Evolutionary conservation across 495 filamentous ascomycete genomes (phyloP).

Genomic region (Neurospora sp.): DNA sequence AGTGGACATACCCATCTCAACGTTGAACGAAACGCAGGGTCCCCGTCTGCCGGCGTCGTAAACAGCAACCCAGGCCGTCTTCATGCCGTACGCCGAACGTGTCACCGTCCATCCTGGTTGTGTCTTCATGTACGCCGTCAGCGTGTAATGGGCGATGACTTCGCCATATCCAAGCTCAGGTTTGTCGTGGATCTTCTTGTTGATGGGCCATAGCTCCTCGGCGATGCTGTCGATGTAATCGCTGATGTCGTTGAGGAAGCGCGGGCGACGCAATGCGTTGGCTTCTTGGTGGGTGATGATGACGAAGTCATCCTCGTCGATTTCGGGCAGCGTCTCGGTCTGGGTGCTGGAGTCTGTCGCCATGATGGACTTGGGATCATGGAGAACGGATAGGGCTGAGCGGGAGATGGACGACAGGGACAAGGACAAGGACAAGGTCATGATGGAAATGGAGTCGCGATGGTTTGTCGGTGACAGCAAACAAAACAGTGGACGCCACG

Average conservation of each 20-base stretch:
- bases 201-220: conserved; percentile 31
- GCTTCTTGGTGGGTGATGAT: conserved; percentile 12
- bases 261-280: conserved; percentile 2
- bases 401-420: not conserved
- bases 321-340: not conserved
- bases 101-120: conserved; percentile 47
- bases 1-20: conserved; percentile 40
- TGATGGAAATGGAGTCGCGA: not conserved
- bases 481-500: not conserved
- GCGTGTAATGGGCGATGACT: conserved; percentile 44
- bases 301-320: not conserved
- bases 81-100: conserved; percentile 41
- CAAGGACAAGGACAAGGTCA: not conserved
- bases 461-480: not conserved
- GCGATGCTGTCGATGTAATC: conserved; percentile 25
- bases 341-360: not conserved
- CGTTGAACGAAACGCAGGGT: conserved; percentile 45
- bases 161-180: conserved; percentile 52
- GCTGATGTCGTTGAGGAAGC: conserved; percentile 25
- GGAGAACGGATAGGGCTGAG: not conserved
- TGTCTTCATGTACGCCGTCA: conserved; percentile 44
- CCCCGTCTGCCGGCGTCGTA: conserved; percentile 38
- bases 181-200: conserved; percentile 48
- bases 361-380: not conserved
- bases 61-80: conserved; percentile 48